These are phyloP conservation scores for Ophiosphaerella narmari DNA, from an alignment of 2,329 filamentous ascomycete species.

Conservation along the genomic window DNA sequence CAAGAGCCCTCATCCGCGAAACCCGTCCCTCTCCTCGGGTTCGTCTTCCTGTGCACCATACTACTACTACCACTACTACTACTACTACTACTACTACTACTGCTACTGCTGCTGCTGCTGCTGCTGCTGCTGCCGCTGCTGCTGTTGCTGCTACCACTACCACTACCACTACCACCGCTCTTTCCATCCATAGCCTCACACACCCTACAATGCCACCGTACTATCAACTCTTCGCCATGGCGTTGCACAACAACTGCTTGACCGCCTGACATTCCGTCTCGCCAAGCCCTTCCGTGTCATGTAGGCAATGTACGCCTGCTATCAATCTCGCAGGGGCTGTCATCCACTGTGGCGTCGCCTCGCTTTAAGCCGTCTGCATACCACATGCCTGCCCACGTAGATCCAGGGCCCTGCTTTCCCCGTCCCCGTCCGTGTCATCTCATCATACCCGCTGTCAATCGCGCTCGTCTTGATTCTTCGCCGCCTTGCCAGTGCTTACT, in stretches of 20 bases:
- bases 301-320: too few relatives aligned
- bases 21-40: constrained; percentile 27
- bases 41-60: constrained; percentile 9
- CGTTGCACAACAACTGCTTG: constrained; percentile 32
- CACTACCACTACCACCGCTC: constrained; percentile 10
- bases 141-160: not conserved
- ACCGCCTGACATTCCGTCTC: constrained; percentile 42
- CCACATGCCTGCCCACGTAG: not conserved
- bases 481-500: too few relatives aligned
- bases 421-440: too few relatives aligned
- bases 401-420: too few relatives aligned
- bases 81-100: constrained; percentile 1
- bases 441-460: not conserved
- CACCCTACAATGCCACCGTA: constrained; percentile 31
- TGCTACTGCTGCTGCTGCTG: constrained; percentile 11
- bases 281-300: constrained; percentile 25
- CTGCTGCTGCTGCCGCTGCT: constrained; percentile 4
- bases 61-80: constrained; percentile 6
- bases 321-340: constrained; percentile 33
- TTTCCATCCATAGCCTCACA: constrained; percentile 12
- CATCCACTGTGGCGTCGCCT: constrained; percentile 37
- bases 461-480: too few relatives aligned
- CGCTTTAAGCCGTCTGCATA: constrained; percentile 2
- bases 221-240: constrained; percentile 12
- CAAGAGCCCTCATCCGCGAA: constrained; percentile 22